Base-by-base conservation (phyloP, 108 stramenopile genomes). In the Fragilaria crotonensis region DNA sequence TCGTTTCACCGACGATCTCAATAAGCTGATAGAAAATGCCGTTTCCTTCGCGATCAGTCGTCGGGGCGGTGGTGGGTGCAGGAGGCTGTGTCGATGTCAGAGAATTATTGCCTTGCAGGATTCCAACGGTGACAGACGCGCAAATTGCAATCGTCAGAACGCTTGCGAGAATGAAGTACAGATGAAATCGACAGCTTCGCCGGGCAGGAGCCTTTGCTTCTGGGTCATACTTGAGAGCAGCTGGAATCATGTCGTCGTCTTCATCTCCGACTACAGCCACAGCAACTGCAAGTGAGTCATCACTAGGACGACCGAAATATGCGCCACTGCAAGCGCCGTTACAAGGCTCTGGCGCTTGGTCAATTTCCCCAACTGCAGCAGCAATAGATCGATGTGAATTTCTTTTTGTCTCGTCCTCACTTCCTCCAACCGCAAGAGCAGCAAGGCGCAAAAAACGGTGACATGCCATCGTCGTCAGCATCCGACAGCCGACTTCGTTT, bases 141-240 rank as follows among this genome's bases (percentile, higher is more conserved):
- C 64, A 33, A 27, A 75, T 49, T 2, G 73, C 51, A 20, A 64
- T 30, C 47, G 73, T 28, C 22, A 79, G 29, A 17, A 68, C 49
- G 30, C 55, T 50, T 18, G 60, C 66, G 32, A 80, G 45, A 25
- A 67, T 45, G 7, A 68, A 61, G 50, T 89, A 89, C 18, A 81
- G 45, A n/a, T 84, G 73, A 23, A 85, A 83, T 26, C 84, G 68
- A n/a, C 80, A 69, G 51, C 81, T 83, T 27, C 60, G 64, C 33
- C 68, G 58, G 30, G 85, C 57, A 5, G 84, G 84, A 3, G 77
- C 77, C 62, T 84, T 87, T 26, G 87, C 71, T 56, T 85, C 82
- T 0, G 87, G 84, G 61, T 85, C 87, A 53, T 85, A 89, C 52
- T 85, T 82, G 26, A 85, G 65, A 18, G 87, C 87, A 4, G 81